Percentiles rank a stretch among this genome's conserved stretches.
Conservation (phyloP, 371 early-diverging fungal species). For the Haplosporangium sp. region DNA sequence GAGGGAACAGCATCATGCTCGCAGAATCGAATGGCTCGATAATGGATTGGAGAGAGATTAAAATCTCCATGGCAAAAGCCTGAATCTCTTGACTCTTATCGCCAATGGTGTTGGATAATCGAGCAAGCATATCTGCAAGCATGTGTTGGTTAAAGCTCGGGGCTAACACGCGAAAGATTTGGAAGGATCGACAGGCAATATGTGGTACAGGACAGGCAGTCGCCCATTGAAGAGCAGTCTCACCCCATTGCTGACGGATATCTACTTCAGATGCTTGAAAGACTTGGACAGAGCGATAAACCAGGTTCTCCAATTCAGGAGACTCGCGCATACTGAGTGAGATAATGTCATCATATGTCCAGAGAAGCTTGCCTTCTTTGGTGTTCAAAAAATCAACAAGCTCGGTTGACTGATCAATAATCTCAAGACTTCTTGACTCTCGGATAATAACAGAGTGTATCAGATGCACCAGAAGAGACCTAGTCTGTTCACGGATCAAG, state of each 20-base stretch:
- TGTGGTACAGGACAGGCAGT: conserved; percentile 92
- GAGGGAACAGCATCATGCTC: conserved; percentile 76
- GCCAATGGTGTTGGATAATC: conserved; percentile 87
- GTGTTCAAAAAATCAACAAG: conserved; percentile 70
- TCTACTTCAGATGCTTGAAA: conserved; percentile 73
- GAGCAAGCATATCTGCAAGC: conserved; percentile 85
- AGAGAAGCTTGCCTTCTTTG: conserved; percentile 83
- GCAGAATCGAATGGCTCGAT: conserved; percentile 68
- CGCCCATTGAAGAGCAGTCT: conserved; percentile 90
- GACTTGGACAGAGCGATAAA: conserved; percentile 62
- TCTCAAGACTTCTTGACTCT: conserved; percentile 70
- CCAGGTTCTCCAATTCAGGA: conserved; percentile 63
- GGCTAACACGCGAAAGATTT: conserved; percentile 84
- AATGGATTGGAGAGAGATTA: conserved; percentile 79
- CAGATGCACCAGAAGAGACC: conserved; percentile 84
- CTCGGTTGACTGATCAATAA: conserved; percentile 66
- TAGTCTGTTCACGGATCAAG: conserved; percentile 83
- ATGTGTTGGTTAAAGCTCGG: conserved; percentile 84
- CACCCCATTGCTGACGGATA: conserved; percentile 90
- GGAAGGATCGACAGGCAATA: conserved; percentile 90
- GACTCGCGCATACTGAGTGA: conserved; percentile 64
- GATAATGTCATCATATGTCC: conserved; percentile 84
- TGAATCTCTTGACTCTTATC: conserved; percentile 87
- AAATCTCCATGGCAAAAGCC: conserved; percentile 88
- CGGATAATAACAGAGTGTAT: conserved; percentile 78